phyloP scores from a whole-genome alignment of 495 filamentous ascomycete species.

The Aspergillus asperescens region DNA sequence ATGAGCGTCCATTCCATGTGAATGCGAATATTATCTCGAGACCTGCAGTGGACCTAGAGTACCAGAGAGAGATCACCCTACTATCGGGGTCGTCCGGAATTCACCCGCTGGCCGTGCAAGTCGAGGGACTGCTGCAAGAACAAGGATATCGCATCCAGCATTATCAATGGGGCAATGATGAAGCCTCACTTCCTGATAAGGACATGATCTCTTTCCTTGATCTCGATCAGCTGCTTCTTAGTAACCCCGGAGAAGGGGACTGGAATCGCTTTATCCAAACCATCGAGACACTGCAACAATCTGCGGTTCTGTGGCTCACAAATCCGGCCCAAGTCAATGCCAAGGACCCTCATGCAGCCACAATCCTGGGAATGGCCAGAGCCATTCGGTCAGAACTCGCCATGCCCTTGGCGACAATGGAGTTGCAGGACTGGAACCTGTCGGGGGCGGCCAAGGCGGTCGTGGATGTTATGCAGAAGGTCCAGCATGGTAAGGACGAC shows the following conservation, averaged over 20 bases:
- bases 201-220: conserved; percentile 36
- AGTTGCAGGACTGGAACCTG: conserved; percentile 24
- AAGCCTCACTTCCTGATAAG: not conserved
- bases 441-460: not conserved
- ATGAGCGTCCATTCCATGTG: not conserved
- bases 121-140: not conserved
- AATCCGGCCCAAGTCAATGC: conserved; percentile 27
- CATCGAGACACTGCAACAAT: not conserved
- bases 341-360: conserved; percentile 31
- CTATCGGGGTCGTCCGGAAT: not conserved
- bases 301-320: conserved; percentile 40
- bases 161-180: not conserved
- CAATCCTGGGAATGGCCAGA: conserved; percentile 37
- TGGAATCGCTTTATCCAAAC: not conserved
- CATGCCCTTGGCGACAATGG: conserved; percentile 35
- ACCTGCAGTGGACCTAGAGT: not conserved
- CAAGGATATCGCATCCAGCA: not conserved
- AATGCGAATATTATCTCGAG: not conserved
- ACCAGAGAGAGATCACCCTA: not conserved
- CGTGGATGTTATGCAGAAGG: conserved; percentile 19
- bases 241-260: too few relatives aligned
- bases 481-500: not conserved
- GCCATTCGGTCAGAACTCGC: conserved; percentile 36
- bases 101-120: too few relatives aligned
- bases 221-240: conserved; percentile 22